Evolutionary conservation across 176 grass and related monocot species (phyloP).

Genomic region (Panicum miliaceum): DNA sequence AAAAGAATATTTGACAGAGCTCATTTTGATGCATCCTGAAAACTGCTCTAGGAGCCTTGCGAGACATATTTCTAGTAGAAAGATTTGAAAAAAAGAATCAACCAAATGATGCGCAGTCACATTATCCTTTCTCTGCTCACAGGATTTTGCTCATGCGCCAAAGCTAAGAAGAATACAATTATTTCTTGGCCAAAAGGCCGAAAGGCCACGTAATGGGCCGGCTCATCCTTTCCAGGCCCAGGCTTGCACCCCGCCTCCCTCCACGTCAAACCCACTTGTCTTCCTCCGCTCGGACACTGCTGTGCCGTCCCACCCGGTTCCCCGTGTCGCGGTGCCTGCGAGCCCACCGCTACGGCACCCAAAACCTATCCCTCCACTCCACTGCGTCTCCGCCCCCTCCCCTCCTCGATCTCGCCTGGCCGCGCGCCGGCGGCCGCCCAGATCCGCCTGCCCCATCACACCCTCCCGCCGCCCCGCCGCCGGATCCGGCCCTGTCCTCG

Average conservation of each 20-base stretch:
- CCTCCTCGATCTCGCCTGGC: slow-evolving; percentile 23
- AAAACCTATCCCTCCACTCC: slow-evolving; percentile 29
- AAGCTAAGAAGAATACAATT: not conserved
- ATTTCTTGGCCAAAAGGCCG: not conserved
- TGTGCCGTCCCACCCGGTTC: not conserved
- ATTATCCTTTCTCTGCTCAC: too few relatives aligned
- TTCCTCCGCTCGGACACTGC: not conserved
- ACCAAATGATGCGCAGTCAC: too few relatives aligned
- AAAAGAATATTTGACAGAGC: too few relatives aligned
- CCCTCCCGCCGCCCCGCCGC: not conserved
- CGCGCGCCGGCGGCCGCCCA: not conserved
- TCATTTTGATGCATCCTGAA: too few relatives aligned
- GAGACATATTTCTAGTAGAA: too few relatives aligned
- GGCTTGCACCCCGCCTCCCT: not conserved
- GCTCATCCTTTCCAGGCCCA: not conserved
- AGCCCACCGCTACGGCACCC: not conserved
- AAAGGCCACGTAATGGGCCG: slow-evolving; percentile 17
- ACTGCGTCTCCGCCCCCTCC: not conserved
- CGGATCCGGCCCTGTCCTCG: slow-evolving; percentile 24
- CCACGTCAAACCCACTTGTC: not conserved
- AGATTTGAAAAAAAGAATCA: too few relatives aligned
- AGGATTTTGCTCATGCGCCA: too few relatives aligned
- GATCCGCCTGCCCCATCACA: slow-evolving; percentile 29
- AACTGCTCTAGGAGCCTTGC: too few relatives aligned
- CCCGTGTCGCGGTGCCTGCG: not conserved